A percentile compares a stretch with the other conserved stretches of the same genome.
Evolutionary conservation across 2,329 filamentous ascomycete species (phyloP).

Genomic region (Neopestalotiopsis sp.): DNA sequence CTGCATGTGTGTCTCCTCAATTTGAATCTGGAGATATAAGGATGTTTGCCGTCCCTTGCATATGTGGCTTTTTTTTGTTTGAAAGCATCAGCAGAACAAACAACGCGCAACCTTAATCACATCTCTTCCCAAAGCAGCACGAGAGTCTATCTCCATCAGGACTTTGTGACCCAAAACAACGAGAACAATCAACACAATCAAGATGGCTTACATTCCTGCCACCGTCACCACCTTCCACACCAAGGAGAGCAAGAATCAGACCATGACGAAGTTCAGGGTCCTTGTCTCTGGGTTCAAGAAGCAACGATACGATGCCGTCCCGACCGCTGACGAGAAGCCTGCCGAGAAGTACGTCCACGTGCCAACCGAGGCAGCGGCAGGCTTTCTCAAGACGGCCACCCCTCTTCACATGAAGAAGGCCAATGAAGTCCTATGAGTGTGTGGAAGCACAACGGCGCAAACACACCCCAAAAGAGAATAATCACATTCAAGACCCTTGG

Average conservation of each 20-base stretch:
- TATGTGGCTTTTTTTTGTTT: constrained; percentile 1
- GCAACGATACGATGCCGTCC: background rate
- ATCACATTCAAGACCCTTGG: background rate
- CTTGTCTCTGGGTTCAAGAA: constrained; percentile 9
- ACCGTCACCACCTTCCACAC: constrained; percentile 15
- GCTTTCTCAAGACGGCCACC: constrained; percentile 49
- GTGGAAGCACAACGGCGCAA: background rate
- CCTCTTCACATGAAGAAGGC: constrained; percentile 43
- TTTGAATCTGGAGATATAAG: constrained; percentile 9
- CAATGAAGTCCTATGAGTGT: constrained; percentile 38
- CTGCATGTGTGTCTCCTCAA: background rate
- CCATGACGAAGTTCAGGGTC: constrained; percentile 6
- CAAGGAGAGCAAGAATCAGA: constrained; percentile 7
- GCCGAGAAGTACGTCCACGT: constrained; percentile 29
- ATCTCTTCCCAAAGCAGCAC: background rate
- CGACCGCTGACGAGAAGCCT: background rate
- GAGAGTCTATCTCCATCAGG: background rate
- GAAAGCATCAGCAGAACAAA: background rate
- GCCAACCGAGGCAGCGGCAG: constrained; percentile 48
- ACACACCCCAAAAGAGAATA: background rate
- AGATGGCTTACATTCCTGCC: constrained; percentile 10
- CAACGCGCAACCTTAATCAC: background rate
- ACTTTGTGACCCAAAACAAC: background rate
- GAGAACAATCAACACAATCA: constrained; percentile 1
- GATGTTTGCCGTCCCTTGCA: constrained; percentile 8